Evolutionary conservation across 2,329 filamentous ascomycete genomes (phyloP), one percentile per base, ranked within the genome.

Genomic region (Calonectria multiphialidica): DNA sequence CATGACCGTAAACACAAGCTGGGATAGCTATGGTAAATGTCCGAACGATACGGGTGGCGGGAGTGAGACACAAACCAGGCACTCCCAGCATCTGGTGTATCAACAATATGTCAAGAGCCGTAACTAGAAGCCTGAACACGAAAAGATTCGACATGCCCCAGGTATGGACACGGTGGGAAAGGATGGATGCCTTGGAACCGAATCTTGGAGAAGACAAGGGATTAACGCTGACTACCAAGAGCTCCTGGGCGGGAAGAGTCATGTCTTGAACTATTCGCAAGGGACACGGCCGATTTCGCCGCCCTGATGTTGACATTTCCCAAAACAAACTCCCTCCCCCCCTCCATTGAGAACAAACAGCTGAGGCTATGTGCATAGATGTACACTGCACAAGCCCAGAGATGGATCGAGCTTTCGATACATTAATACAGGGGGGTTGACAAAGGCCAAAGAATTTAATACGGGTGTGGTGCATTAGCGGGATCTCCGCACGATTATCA

Each of bases 381-480:
- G 21, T 40, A 59, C 21, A 16, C 53, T 33, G 53, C 53, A 59
- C 53, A 59, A 40, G 37, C 53, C 53, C 23, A 59, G 13, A 40
- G 25, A 40, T 23, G 53, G 21, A 18, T 59, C 53, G 53, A 40
- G 53, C 53, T 40, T 40, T 25, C 37, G 18, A 28, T 25, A 40
- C 53, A 40, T 40, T 40, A 40, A 25, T 18, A 30, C 33, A 37
- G 35, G 21, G 53, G 50, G 5, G 10, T 21, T 9, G 33, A 16
- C 12, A 40, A 33, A 23, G 66, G 25, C 61, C 68, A 70, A 70
- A 61, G 62, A 66, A 44, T 16, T 25, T 25, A 9, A 23, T 44
- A 12, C 9, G 35, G 13, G 21, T 18, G 53, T 25, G 53, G 35
- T 59, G 53, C 30, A 16, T 35, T 59, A 59, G 53, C 21, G 35